A percentile compares a stretch with the other conserved stretches of the same genome.
These are phyloP conservation scores for Endocalyx cinctus DNA, from an alignment of 2,329 filamentous ascomycete species.

Conservation along the genomic window DNA sequence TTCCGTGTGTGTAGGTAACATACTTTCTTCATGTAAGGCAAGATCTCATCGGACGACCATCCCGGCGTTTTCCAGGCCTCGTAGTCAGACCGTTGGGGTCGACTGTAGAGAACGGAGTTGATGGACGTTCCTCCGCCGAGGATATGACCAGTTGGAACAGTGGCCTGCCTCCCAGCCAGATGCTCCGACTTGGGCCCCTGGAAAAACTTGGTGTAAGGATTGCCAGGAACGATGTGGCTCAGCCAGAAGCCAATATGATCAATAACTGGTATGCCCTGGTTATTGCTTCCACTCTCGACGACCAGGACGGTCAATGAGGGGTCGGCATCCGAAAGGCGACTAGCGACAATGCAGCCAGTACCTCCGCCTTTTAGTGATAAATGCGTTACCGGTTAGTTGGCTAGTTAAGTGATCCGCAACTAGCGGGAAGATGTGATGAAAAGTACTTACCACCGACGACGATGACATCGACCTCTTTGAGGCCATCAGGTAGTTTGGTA, in stretches of 20 bases:
- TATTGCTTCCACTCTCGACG: slow-evolving; percentile 50
- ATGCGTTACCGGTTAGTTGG: too few relatives aligned
- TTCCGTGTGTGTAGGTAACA: too few relatives aligned
- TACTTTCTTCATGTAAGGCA: slow-evolving; percentile 48
- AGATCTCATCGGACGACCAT: slow-evolving; percentile 26
- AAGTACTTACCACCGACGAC: background rate
- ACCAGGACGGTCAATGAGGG: slow-evolving; percentile 50
- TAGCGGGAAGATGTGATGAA: background rate
- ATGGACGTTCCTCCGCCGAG: slow-evolving; percentile 39
- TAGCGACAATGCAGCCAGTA: slow-evolving; percentile 46
- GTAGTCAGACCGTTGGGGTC: slow-evolving; percentile 20
- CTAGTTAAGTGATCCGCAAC: background rate
- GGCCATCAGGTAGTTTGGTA: background rate
- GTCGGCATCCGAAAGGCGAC: slow-evolving; percentile 45
- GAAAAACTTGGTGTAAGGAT: slow-evolving; percentile 42
- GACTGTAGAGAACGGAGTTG: slow-evolving; percentile 28
- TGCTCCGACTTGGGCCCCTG: slow-evolving; percentile 39
- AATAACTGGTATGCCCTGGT: slow-evolving; percentile 43
- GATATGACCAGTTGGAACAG: slow-evolving; percentile 25
- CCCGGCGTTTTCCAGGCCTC: slow-evolving; percentile 10
- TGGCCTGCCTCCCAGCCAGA: slow-evolving; percentile 37
- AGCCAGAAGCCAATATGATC: slow-evolving; percentile 46
- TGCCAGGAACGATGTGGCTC: slow-evolving; percentile 40
- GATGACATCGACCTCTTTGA: background rate
- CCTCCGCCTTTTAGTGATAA: slow-evolving; percentile 43